Evolutionary conservation across 352 stramenopile species (phyloP).

Genomic region (Pythium plurisporium): DNA sequence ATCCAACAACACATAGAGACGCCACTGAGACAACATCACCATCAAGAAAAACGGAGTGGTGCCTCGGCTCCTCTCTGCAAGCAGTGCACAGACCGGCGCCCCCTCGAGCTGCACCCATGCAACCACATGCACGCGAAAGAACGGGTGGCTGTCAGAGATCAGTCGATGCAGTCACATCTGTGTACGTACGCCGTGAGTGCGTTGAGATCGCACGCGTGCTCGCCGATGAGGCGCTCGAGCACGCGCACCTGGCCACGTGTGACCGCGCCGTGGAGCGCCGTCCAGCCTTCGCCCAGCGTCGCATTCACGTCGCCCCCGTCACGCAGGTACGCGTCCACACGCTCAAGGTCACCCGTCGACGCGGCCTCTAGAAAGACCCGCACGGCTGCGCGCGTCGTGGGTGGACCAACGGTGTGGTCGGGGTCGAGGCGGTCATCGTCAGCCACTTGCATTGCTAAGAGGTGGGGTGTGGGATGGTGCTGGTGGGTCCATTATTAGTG

Average conservation of each 20-base stretch:
- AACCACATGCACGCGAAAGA: not conserved
- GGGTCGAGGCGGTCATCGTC: too few species aligned
- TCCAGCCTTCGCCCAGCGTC: conserved; percentile 58
- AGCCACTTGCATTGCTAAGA: not conserved
- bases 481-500: too few species aligned
- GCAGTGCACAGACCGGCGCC: not conserved
- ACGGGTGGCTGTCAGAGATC: too few species aligned
- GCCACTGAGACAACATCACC: not conserved
- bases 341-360: conserved; percentile 28
- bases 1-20: too few species aligned
- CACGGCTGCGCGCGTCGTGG: not conserved
- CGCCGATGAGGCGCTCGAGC: conserved; percentile 34
- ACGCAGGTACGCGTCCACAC: conserved; percentile 39
- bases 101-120: not conserved
- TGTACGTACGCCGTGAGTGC: conserved; percentile 44
- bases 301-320: conserved; percentile 42
- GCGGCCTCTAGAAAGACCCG: conserved; percentile 53
- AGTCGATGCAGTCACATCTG: too few species aligned
- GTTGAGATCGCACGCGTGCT: conserved; percentile 47
- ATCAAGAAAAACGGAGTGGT: not conserved
- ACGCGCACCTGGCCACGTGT: conserved; percentile 40
- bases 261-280: conserved; percentile 63
- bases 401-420: too few species aligned
- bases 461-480: too few species aligned
- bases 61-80: not conserved